Base-by-base conservation (phyloP, 768 basidiomycete species). In the Russula ochroleuca region DNA sequence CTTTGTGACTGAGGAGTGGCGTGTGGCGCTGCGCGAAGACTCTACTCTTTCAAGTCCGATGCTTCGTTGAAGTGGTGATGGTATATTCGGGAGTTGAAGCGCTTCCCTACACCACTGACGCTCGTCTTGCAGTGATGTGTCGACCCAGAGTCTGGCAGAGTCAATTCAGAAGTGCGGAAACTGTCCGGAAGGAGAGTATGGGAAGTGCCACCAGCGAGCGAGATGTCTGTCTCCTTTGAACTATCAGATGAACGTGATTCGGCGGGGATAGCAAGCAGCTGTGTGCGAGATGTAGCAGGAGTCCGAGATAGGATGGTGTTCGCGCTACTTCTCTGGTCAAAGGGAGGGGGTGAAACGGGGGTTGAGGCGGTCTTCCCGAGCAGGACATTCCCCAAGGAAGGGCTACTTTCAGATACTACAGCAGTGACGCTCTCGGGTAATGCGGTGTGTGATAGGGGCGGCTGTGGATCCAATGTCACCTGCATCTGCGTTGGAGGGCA, bases 41-140 rank as follows among this genome's bases (percentile, higher is more conserved):
- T 77, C 63, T 28, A 80, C 73, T 21, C 75, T 73, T 14, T 83
- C 85, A 40, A 87, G 75, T 62, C 90, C 87, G 43, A 79, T 66
- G 57, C 80, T 75, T 73, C 82, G 87, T 21, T 84, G 83, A 66
- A 77, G 78, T 0, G 88, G 85, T 13, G 87, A 86, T 7, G 85
- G 78, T n/a, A 71, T 70, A 66, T 85, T 81, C 1, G 81, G 76
- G 82, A 83, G 35, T 84, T 81, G 28, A 81, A 76, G 21, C 77
- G 80, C 65, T 78, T 83, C 51, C 86, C 85, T 51, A 73, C 67
- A 56, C 68, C 75, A 72, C 68, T 61, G 21, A 72, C 70, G 38
- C 74, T 78, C 19, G 76, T 76, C 68, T 82, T 80, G 40, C 83
- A 84, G 58, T 84, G 84, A 58, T 77, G 72, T 63, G 71, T 72